phyloP scores from a whole-genome alignment of 177 flowering plant genomes.

The Vitis hybrid region DNA sequence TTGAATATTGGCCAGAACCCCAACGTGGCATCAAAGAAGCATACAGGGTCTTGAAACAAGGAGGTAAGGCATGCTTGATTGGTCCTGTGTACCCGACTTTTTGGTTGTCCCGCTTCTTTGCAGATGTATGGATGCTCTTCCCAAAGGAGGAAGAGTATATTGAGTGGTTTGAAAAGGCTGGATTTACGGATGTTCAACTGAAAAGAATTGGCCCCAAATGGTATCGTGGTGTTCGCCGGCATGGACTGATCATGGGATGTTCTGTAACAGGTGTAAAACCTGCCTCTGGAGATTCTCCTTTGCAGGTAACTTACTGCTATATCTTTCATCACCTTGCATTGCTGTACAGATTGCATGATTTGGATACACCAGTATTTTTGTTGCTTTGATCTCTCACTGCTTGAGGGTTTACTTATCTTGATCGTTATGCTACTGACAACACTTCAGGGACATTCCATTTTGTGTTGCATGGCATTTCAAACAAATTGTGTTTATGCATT shows the following conservation, averaged over 20 bases:
- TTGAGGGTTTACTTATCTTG: no score
- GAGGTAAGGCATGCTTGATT: slow-evolving; percentile 89
- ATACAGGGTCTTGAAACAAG: slow-evolving; percentile 80
- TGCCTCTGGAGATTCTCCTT: slow-evolving; percentile 84
- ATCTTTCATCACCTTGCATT: no score
- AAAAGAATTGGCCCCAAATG: slow-evolving; percentile 96
- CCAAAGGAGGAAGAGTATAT: slow-evolving; percentile 97
- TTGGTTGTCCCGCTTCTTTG: slow-evolving; percentile 94
- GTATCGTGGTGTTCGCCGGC: slow-evolving; percentile 96
- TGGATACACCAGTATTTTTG: no score
- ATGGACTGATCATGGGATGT: slow-evolving; percentile 98
- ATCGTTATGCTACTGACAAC: no score
- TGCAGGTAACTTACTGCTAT: slow-evolving; percentile 52
- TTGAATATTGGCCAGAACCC: slow-evolving; percentile 99
- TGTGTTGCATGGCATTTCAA: no score
- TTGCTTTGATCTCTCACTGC: no score
- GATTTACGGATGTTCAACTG: slow-evolving; percentile 79
- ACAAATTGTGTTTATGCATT: no score
- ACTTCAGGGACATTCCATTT: no score
- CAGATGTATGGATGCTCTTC: slow-evolving; percentile 98
- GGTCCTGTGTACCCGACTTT: slow-evolving; percentile 97
- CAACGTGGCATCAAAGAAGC: slow-evolving; percentile 95
- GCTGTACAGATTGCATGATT: no score
- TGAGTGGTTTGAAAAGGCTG: slow-evolving; percentile 90
- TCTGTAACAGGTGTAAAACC: slow-evolving; percentile 94